Evolutionary conservation across 108 stramenopile species (phyloP).

Genomic region (Fistulifera pelliculosa): DNA sequence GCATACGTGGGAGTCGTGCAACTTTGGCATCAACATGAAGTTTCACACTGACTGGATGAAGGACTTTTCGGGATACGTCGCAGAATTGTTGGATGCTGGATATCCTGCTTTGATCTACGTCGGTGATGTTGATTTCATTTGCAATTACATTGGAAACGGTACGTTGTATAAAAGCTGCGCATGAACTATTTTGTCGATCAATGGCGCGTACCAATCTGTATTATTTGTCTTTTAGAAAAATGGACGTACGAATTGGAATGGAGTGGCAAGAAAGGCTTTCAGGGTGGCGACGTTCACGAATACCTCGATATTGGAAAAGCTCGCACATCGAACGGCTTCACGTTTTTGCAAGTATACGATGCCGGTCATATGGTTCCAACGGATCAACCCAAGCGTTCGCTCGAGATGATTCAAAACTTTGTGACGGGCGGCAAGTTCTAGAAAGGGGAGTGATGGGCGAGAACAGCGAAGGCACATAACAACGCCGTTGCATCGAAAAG

Average conservation of each 20-base stretch:
- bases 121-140: slow-evolving; percentile 96
- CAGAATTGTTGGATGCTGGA: slow-evolving; percentile 75
- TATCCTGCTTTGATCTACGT: slow-evolving; percentile 90
- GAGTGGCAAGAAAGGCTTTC: slow-evolving; percentile 75
- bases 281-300: slow-evolving; percentile 62
- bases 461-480: too few species aligned
- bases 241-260: slow-evolving; percentile 89
- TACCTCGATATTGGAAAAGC: slow-evolving; percentile 75
- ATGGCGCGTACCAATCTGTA: too few species aligned
- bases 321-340: slow-evolving; percentile 60
- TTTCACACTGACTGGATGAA: slow-evolving; percentile 93
- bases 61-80: slow-evolving; percentile 66
- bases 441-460: too few species aligned
- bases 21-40: slow-evolving; percentile 78
- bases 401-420: slow-evolving; percentile 83
- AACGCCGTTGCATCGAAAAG: too few species aligned
- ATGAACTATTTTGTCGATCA: too few species aligned
- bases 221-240: too few species aligned
- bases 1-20: slow-evolving; percentile 67
- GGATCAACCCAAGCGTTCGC: slow-evolving; percentile 77
- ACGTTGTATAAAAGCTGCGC: slow-evolving; percentile 33
- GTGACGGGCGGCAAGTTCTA: slow-evolving; percentile 29
- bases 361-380: slow-evolving; percentile 94
- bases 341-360: slow-evolving; percentile 74
- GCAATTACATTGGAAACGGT: slow-evolving; percentile 93